phyloP scores from a whole-genome alignment of 495 filamentous ascomycete genomes.

The Beverwykella pulmonaria region DNA sequence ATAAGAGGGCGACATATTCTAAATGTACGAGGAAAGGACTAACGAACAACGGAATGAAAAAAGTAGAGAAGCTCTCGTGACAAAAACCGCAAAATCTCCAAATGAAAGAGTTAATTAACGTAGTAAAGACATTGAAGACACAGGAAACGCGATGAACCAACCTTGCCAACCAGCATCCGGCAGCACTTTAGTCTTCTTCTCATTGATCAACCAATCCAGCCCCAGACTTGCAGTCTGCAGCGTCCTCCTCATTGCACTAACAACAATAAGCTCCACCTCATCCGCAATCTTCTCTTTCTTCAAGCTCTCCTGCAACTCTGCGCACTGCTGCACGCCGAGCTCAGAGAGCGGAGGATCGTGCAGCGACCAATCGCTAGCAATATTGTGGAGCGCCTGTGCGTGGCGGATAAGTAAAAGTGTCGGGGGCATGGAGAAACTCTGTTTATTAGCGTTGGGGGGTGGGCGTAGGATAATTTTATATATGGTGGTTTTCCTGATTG shows the following conservation, averaged over 20 bases:
- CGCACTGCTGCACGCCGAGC: constrained; percentile 58
- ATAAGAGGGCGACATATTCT: too few relatives aligned
- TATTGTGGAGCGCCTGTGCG: constrained; percentile 32
- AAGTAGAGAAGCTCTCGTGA: too few relatives aligned
- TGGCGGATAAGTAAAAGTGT: constrained; percentile 33
- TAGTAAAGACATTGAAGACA: background rate
- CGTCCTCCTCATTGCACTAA: constrained; percentile 62
- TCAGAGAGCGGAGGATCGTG: constrained; percentile 60
- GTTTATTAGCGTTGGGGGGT: constrained; percentile 46
- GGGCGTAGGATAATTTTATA: constrained; percentile 57
- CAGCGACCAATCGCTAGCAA: constrained; percentile 38
- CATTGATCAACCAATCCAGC: constrained; percentile 55
- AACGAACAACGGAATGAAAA: too few relatives aligned
- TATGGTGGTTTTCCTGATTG: background rate
- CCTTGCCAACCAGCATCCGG: constrained; percentile 58
- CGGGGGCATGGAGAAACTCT: constrained; percentile 14
- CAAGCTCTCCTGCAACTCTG: constrained; percentile 51
- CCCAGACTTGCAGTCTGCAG: constrained; percentile 58
- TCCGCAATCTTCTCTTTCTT: constrained; percentile 52
- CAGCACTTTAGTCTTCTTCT: constrained; percentile 55
- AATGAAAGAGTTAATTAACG: too few relatives aligned
- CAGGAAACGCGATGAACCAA: constrained; percentile 12
- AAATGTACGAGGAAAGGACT: too few relatives aligned
- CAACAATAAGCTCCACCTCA: constrained; percentile 58
- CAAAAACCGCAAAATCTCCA: too few relatives aligned